These are phyloP conservation scores for Pythium sp. DNA, from an alignment of 352 stramenopile species.

Conservation along the genomic window DNA sequence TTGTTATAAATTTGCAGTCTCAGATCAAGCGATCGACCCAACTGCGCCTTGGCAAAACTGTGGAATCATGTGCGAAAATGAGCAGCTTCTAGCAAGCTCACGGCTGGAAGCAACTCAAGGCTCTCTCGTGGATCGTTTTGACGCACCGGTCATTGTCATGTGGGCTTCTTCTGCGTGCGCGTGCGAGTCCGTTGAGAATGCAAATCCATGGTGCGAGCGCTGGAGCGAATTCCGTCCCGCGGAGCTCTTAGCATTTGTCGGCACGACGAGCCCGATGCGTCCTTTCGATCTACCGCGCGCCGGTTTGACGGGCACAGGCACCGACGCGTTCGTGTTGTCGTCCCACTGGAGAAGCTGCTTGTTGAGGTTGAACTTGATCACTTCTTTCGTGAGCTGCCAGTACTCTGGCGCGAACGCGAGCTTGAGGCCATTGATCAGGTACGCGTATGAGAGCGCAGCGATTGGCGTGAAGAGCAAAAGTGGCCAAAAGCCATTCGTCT, in stretches of 20 bases:
- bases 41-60: background rate
- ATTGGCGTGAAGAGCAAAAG: slow-evolving; percentile 54
- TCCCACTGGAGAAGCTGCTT: slow-evolving; percentile 58
- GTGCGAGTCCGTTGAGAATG: slow-evolving; percentile 65
- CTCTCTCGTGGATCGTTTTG: slow-evolving; percentile 19
- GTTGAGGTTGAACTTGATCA: slow-evolving; percentile 63
- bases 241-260: slow-evolving; percentile 25
- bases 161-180: slow-evolving; percentile 49
- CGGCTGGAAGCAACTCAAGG: background rate
- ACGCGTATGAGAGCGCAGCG: slow-evolving; percentile 45
- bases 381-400: slow-evolving; percentile 76
- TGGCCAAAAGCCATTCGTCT: slow-evolving; percentile 53
- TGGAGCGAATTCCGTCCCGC: slow-evolving; percentile 22
- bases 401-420: slow-evolving; percentile 70
- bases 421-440: slow-evolving; percentile 53
- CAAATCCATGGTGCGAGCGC: slow-evolving; percentile 62
- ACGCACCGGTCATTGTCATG: slow-evolving; percentile 47
- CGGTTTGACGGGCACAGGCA: slow-evolving; percentile 40
- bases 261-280: slow-evolving; percentile 37
- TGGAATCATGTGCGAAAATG: too few relatives aligned
- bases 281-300: slow-evolving; percentile 12
- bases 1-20: background rate
- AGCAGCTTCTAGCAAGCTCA: too few relatives aligned
- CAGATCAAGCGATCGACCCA: background rate
- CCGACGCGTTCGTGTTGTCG: slow-evolving; percentile 52